These are phyloP conservation scores for Microcyclosporella mali DNA, from an alignment of 2,329 filamentous ascomycete genomes.

Conservation along the genomic window DNA sequence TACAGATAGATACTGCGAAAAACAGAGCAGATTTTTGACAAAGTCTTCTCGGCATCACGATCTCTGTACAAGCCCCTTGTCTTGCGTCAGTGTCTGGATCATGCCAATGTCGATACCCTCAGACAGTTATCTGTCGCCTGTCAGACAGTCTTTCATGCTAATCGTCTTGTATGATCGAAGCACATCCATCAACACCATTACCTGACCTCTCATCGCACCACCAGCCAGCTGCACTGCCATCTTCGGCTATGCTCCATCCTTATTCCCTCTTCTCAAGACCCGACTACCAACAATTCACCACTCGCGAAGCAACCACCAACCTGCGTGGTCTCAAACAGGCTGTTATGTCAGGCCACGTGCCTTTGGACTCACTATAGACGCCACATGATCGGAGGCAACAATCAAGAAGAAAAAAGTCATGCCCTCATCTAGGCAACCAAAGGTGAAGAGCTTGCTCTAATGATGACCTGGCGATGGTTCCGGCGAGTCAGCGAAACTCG, in stretches of 20 bases:
- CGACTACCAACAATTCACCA: conserved; percentile 3
- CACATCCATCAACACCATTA: conserved; percentile 5
- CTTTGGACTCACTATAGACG: conserved; percentile 7
- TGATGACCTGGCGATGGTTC: conserved; percentile 6
- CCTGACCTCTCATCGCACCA: conserved; percentile 10
- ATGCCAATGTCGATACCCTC: conserved; percentile 8
- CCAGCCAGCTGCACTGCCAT: conserved; percentile 8
- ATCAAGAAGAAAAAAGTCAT: conserved; percentile 15
- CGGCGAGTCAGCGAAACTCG: conserved; percentile 11
- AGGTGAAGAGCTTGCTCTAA: conserved; percentile 6
- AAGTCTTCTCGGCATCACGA: conserved; percentile 12
- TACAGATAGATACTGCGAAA: conserved; percentile 10
- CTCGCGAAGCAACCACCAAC: conserved; percentile 6
- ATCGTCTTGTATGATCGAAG: conserved; percentile 8
- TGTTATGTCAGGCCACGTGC: conserved; percentile 10
- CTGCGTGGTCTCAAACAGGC: conserved; percentile 12
- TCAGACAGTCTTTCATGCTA: conserved; percentile 7
- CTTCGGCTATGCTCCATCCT: conserved; percentile 10
- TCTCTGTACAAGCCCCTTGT: conserved; percentile 6
- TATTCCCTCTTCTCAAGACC: conserved; percentile 5
- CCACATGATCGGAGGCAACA: conserved; percentile 12
- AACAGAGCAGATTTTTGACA: conserved; percentile 14
- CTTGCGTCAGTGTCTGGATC: conserved; percentile 4
- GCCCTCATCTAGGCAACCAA: conserved; percentile 6
- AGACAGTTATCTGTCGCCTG: conserved; percentile 7